A percentile compares a stretch with the other conserved stretches of the same genome.
Evolutionary conservation across 768 basidiomycete species (phyloP).

Genomic region (Leccinellum rugosiceps): DNA sequence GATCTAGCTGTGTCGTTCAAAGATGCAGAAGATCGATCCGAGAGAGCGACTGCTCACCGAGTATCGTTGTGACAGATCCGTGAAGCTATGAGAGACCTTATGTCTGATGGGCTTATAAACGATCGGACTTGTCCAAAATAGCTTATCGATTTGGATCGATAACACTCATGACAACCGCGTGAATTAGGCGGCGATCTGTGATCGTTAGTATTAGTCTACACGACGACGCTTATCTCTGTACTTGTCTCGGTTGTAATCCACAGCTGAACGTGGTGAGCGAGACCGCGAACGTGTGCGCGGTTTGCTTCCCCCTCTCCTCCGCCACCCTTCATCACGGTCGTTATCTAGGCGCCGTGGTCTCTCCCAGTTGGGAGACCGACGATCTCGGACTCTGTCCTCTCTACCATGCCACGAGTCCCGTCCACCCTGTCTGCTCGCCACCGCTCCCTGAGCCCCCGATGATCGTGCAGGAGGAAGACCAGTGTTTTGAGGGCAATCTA

Average conservation of each 20-base stretch:
- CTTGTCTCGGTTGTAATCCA: slow-evolving; percentile 34
- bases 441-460: slow-evolving; percentile 35
- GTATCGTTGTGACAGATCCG: slow-evolving; percentile 8
- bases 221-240: slow-evolving; percentile 55
- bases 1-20: slow-evolving; percentile 2
- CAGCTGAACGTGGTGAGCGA: slow-evolving; percentile 26
- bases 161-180: slow-evolving; percentile 1
- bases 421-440: slow-evolving; percentile 34
- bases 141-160: slow-evolving; percentile 12
- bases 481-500: slow-evolving; percentile 53
- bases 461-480: slow-evolving; percentile 33
- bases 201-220: slow-evolving; percentile 43
- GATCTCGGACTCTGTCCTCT: slow-evolving; percentile 24
- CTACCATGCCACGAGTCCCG: slow-evolving; percentile 37
- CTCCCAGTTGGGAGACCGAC: slow-evolving; percentile 22
- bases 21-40: not conserved
- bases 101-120: slow-evolving; percentile 16
- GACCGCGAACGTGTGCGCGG: slow-evolving; percentile 32
- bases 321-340: slow-evolving; percentile 18
- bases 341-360: slow-evolving; percentile 24
- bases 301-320: slow-evolving; percentile 17
- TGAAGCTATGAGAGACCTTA: not conserved
- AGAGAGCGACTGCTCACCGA: slow-evolving; percentile 18
- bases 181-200: slow-evolving; percentile 11
- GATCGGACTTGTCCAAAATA: not conserved